Conservation (phyloP, 2,329 filamentous ascomycete genomes). For the Calcarisporium arbuscula region DNA sequence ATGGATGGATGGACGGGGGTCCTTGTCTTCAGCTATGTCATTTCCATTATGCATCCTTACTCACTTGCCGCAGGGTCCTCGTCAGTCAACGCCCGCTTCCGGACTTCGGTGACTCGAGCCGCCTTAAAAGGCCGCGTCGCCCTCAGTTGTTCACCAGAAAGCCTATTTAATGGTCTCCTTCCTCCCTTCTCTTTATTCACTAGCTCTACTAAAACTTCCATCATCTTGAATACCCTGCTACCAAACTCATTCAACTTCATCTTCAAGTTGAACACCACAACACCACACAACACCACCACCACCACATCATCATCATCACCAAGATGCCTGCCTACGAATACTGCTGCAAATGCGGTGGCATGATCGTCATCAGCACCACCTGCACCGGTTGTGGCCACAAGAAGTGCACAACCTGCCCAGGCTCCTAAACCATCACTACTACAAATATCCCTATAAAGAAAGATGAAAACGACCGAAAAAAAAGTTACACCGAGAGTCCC, state of each 20-base stretch:
- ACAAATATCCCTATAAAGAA: no score
- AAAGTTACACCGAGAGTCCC: no score
- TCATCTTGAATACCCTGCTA: not conserved
- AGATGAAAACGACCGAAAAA: no score
- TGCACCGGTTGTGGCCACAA: slow-evolving; percentile 45
- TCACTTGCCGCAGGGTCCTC: not conserved
- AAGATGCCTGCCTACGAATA: slow-evolving; percentile 42
- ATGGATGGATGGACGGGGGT: not conserved
- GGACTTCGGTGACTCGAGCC: not conserved
- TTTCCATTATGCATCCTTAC: not conserved
- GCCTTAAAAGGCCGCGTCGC: not conserved
- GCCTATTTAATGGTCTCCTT: not conserved
- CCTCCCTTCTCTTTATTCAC: not conserved
- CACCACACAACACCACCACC: slow-evolving; percentile 1
- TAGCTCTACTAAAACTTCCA: not conserved
- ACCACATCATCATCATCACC: no score
- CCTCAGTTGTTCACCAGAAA: not conserved
- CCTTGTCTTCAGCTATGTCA: not conserved
- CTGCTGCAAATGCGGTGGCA: slow-evolving; percentile 49
- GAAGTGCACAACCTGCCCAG: slow-evolving; percentile 41
- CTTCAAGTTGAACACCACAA: no score
- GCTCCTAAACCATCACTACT: slow-evolving; percentile 26
- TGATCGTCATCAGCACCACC: slow-evolving; percentile 51
- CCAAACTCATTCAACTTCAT: not conserved
- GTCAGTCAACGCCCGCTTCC: not conserved